A percentile compares a stretch with the other conserved stretches of the same genome.
Conservation (phyloP, 2,329 filamentous ascomycete species). For the Incumbomyces lentus region DNA sequence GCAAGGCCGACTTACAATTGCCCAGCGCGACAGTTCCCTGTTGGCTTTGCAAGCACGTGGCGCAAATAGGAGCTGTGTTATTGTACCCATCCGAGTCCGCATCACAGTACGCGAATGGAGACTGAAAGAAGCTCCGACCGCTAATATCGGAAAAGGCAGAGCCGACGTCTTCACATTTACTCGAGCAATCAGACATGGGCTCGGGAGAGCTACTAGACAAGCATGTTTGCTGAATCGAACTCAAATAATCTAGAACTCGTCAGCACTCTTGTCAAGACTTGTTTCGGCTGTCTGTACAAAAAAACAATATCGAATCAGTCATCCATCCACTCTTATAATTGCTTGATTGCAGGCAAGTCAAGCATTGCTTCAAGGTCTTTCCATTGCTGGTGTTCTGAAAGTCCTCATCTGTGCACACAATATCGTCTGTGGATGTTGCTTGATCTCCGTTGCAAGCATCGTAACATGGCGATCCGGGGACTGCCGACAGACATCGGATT, state of each 20-base stretch:
- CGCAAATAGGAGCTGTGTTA: neutral
- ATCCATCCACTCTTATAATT: constrained; percentile 3
- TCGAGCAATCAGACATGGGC: constrained; percentile 4
- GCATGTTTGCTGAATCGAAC: constrained; percentile 4
- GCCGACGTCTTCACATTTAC: neutral
- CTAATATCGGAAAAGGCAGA: constrained; percentile 1
- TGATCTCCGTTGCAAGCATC: neutral
- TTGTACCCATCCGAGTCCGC: neutral
- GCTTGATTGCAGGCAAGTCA: constrained; percentile 2
- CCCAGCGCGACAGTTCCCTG: constrained; percentile 1
- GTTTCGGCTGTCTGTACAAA: neutral
- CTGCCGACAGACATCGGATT: neutral
- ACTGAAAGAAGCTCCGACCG: constrained; percentile 1
- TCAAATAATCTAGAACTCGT: constrained; percentile 1
- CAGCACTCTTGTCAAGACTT: neutral
- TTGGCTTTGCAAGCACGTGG: constrained; percentile 1
- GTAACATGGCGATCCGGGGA: constrained; percentile 5
- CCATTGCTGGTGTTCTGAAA: constrained; percentile 1
- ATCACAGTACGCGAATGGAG: neutral
- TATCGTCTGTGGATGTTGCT: neutral
- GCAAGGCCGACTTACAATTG: neutral
- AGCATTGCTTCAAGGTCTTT: neutral
- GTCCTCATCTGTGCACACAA: constrained; percentile 4
- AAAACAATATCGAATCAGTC: constrained; percentile 5
- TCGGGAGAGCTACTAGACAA: neutral